These are phyloP conservation scores for Hortiboletus campestris DNA, from an alignment of 768 basidiomycete genomes.

Conservation along the genomic window DNA sequence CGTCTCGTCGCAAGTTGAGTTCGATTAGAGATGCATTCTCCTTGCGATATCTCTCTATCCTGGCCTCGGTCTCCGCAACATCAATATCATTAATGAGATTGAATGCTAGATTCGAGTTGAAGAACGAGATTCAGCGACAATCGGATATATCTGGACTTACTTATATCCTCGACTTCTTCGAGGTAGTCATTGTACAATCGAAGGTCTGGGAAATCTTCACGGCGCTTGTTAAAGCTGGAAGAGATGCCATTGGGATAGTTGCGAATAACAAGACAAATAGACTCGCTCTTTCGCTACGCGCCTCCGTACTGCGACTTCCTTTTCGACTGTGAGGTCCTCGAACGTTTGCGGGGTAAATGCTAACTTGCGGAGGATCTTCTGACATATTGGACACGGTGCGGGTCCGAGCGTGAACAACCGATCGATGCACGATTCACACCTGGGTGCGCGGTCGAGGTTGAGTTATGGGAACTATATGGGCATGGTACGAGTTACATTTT, in stretches of 20 bases:
- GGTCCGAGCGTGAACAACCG: constrained; percentile 93
- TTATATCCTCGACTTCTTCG: constrained; percentile 92
- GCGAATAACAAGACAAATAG: background rate
- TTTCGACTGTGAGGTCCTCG: constrained; percentile 89
- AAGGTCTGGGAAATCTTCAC: constrained; percentile 83
- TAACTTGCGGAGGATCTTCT: constrained; percentile 81
- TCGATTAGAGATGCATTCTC: constrained; percentile 84
- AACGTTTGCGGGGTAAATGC: constrained; percentile 97
- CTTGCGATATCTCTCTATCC: constrained; percentile 72
- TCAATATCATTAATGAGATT: constrained; percentile 93
- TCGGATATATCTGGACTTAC: constrained; percentile 36
- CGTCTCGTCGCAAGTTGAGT: constrained; percentile 79
- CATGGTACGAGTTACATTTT: constrained; percentile 69
- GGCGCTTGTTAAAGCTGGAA: constrained; percentile 86
- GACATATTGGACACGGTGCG: constrained; percentile 93
- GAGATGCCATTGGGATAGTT: background rate
- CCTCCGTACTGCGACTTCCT: constrained; percentile 87
- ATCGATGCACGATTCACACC: constrained; percentile 99
- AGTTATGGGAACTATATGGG: constrained; percentile 3
- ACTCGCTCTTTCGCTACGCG: constrained; percentile 86
- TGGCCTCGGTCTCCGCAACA: constrained; percentile 74
- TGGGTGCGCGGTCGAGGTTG: constrained; percentile 30
- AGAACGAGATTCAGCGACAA: background rate
- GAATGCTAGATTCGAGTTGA: constrained; percentile 57
- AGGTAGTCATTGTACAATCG: constrained; percentile 91